These are phyloP conservation scores for Phytophthora tentaculata DNA, from an alignment of 352 stramenopile genomes.

Conservation along the genomic window DNA sequence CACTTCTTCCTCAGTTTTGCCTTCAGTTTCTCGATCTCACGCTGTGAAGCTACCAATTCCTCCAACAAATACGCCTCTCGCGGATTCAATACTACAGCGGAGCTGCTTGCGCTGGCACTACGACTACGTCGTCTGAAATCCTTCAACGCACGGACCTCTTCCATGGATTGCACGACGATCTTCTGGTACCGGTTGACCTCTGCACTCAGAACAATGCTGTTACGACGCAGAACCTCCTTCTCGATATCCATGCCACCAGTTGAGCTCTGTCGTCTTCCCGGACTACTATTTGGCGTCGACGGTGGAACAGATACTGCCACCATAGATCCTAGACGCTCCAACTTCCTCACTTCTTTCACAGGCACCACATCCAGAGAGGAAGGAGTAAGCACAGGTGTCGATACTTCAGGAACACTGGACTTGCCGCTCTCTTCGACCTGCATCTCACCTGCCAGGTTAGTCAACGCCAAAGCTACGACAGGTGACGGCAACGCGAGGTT, in stretches of 20 bases:
- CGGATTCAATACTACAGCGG: conserved; percentile 20
- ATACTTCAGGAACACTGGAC: neutral
- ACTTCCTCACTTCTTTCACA: neutral
- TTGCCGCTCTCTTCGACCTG: conserved; percentile 12
- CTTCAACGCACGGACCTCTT: conserved; percentile 44
- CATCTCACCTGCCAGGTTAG: conserved; percentile 15
- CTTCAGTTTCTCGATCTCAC: conserved; percentile 35
- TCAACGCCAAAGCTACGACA: conserved; percentile 20
- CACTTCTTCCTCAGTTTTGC: conserved; percentile 25
- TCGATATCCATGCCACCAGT: conserved; percentile 30
- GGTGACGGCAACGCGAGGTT: conserved; percentile 36
- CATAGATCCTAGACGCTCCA: conserved; percentile 19
- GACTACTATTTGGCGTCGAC: conserved; percentile 25
- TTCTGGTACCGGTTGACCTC: conserved; percentile 52
- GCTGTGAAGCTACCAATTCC: conserved; percentile 36
- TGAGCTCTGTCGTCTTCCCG: conserved; percentile 10
- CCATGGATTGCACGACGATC: conserved; percentile 48
- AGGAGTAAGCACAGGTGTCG: neutral
- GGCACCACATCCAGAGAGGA: conserved; percentile 4
- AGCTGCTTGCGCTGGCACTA: conserved; percentile 28
- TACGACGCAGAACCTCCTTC: conserved; percentile 46
- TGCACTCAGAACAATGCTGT: conserved; percentile 40
- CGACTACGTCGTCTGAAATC: conserved; percentile 40
- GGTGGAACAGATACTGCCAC: neutral
- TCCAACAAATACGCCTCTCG: conserved; percentile 45